Evolutionary conservation across 495 filamentous ascomycete species (phyloP), one percentile per base, ranked within the genome.

Genomic region (Staphylotrichum longicolle): DNA sequence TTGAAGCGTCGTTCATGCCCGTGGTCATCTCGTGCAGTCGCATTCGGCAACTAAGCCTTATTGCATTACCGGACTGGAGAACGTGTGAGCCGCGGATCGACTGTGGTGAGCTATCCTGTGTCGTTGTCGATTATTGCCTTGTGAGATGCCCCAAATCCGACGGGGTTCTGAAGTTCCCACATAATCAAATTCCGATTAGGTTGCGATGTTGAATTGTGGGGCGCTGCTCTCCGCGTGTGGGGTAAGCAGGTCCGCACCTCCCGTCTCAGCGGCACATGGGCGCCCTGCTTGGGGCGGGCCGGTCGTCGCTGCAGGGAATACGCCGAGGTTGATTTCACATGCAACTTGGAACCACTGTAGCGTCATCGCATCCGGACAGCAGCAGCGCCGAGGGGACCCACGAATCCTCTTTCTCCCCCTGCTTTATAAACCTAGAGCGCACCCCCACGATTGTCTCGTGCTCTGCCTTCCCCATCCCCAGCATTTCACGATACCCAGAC

Each of bases 321-420:
- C 67, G 65, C 69, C 69, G 69, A 74, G 70, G 70, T 68, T 48
- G 41, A 63, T 15, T 65, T 73, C 68, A 69, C 66, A 71, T 71
- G 70, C 62, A 40, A 51, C 54, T 34, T 33, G 20, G 20, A 27
- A 27, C 20, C 20, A 11, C n/a, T 9, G 50, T 54, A 61, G 63
- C 63, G 65, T 65, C 65, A 70, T 65, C 63, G 63, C 62, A 66
- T 62, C 42, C 59, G 54, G 70, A 41, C 32, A 42, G 37, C 56
- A 12, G 35, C 46, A 57, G 32, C 32, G 20, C 20, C 20, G 20
- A 27, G 44, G 30, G 40, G n/a, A 47, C 12, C 6, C 34, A 14
- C 41, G 35, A 48, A 41, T 37, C 58, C 44, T 57, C 39, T 35
- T 41, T 51, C 55, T 53, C 57, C 54, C 33, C 61, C 41, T 54